phyloP scores from a whole-genome alignment of 805 yeast species.

The Kuraishia piskuri region DNA sequence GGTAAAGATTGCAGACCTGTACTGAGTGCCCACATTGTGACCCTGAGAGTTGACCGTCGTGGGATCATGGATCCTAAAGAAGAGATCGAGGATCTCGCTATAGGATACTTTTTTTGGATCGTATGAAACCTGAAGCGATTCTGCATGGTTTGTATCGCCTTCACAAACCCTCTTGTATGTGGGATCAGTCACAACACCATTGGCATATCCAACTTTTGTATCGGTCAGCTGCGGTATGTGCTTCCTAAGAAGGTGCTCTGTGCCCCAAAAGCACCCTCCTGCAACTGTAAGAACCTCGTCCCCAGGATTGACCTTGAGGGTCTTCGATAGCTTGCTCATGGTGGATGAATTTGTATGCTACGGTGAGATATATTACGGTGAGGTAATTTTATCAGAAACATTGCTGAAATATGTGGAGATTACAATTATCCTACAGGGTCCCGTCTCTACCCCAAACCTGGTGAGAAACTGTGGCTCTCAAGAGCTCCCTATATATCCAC shows the following conservation, averaged over 20 bases:
- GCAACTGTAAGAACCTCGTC: conserved; percentile 49
- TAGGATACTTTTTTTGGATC: conserved; percentile 59
- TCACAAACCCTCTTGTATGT: conserved; percentile 67
- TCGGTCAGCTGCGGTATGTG: conserved; percentile 64
- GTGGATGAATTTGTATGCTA: not conserved
- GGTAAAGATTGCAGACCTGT: conserved; percentile 74
- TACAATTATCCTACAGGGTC: no score
- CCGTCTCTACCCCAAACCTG: not conserved
- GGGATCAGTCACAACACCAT: conserved; percentile 52
- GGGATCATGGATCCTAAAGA: conserved; percentile 92
- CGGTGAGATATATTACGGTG: no score
- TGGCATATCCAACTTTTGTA: conserved; percentile 84
- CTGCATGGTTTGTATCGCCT: conserved; percentile 75
- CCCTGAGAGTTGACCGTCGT: conserved; percentile 82
- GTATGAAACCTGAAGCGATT: conserved; percentile 73
- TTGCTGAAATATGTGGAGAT: no score
- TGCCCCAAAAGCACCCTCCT: conserved; percentile 82
- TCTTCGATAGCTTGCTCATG: not conserved
- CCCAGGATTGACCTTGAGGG: conserved; percentile 16
- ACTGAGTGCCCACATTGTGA: conserved; percentile 82
- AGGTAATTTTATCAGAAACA: not conserved
- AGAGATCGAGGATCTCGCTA: conserved; percentile 66
- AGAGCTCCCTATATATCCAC: not conserved
- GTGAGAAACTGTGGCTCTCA: not conserved
- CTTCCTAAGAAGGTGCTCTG: conserved; percentile 73